These are phyloP conservation scores for Podosphaera xanthii DNA, from an alignment of 2,329 filamentous ascomycete genomes.

Conservation along the genomic window DNA sequence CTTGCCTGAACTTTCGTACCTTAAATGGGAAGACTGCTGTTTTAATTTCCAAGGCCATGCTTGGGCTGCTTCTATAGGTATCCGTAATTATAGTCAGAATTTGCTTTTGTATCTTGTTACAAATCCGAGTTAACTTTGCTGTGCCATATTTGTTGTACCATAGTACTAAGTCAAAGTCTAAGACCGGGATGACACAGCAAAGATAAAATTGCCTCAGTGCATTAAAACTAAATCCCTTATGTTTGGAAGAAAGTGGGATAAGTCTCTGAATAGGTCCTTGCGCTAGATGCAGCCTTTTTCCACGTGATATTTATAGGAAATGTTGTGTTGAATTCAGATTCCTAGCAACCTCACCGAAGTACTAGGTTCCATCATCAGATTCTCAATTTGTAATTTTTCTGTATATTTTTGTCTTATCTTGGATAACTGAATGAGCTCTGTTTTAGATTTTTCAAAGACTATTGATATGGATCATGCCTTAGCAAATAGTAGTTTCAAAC, in stretches of 20 bases:
- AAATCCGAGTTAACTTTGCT: too few relatives aligned
- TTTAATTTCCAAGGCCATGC: too few relatives aligned
- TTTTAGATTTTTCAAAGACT: too few relatives aligned
- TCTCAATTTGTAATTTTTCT: background rate
- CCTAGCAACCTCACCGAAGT: background rate
- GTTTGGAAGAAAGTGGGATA: background rate
- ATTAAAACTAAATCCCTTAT: background rate
- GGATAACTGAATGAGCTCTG: too few relatives aligned
- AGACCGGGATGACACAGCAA: too few relatives aligned
- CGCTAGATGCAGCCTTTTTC: background rate
- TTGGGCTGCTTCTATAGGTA: too few relatives aligned
- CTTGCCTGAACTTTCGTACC: too few relatives aligned
- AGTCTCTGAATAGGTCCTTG: background rate
- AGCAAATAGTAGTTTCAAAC: background rate
- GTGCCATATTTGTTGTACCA: too few relatives aligned
- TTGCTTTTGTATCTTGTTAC: too few relatives aligned
- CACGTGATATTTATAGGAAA: background rate
- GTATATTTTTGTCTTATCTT: background rate
- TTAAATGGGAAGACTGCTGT: too few relatives aligned
- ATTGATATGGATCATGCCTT: background rate
- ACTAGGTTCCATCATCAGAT: background rate
- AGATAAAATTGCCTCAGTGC: background rate
- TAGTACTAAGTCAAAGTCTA: too few relatives aligned
- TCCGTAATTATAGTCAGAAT: too few relatives aligned
- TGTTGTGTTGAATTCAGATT: background rate